Conservation (phyloP, 805 yeast species). For the Metschnikowia shivogae region DNA sequence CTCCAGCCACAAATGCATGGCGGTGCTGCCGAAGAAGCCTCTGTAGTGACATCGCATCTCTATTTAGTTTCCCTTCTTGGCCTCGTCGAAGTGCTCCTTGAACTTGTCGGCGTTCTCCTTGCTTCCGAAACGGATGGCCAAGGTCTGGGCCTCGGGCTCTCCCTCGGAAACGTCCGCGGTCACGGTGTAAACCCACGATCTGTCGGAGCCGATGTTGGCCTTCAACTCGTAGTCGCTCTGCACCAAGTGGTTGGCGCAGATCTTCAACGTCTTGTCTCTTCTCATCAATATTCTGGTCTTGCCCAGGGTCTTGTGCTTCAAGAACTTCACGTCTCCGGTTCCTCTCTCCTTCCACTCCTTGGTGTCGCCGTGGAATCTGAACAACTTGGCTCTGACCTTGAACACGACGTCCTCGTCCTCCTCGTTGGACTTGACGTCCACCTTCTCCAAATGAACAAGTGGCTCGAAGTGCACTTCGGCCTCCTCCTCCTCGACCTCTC, state of each 20-base stretch:
- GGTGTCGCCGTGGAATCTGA: slow-evolving; percentile 77
- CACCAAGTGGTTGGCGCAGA: slow-evolving; percentile 95
- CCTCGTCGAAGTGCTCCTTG: slow-evolving; percentile 86
- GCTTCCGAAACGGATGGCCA: slow-evolving; percentile 92
- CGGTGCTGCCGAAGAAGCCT: no score
- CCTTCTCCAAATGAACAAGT: slow-evolving; percentile 88
- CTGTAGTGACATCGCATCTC: background rate
- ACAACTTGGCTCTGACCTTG: slow-evolving; percentile 92
- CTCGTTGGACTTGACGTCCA: slow-evolving; percentile 93
- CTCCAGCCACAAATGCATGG: no score
- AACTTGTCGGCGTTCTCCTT: slow-evolving; percentile 93
- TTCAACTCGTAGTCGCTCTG: slow-evolving; percentile 76
- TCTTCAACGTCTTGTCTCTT: slow-evolving; percentile 97
- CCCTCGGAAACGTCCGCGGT: slow-evolving; percentile 96
- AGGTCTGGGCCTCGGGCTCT: slow-evolving; percentile 89
- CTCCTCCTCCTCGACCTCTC: slow-evolving; percentile 55
- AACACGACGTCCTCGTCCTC: slow-evolving; percentile 79
- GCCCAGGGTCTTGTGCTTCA: slow-evolving; percentile 76
- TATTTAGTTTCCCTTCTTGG: slow-evolving; percentile 43
- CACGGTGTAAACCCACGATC: slow-evolving; percentile 97
- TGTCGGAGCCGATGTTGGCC: slow-evolving; percentile 94
- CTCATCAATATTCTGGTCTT: slow-evolving; percentile 95
- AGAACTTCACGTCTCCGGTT: slow-evolving; percentile 95
- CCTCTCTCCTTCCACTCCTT: slow-evolving; percentile 99
- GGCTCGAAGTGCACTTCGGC: slow-evolving; percentile 96